Evolutionary conservation across 2,329 filamentous ascomycete genomes (phyloP), one percentile per base, ranked within the genome.

Genomic region (Fusarium sp.): DNA sequence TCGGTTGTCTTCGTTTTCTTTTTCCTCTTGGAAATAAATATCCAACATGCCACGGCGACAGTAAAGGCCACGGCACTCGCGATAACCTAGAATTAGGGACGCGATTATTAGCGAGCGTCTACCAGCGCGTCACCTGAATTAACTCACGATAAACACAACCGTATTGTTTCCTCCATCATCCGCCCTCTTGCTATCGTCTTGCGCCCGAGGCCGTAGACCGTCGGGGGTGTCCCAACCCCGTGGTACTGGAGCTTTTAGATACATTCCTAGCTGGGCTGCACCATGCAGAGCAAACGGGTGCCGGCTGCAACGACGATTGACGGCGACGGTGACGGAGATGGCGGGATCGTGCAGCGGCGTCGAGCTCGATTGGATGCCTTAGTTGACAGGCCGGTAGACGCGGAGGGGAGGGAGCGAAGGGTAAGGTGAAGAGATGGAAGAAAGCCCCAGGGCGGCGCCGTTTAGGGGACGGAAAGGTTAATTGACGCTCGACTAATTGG

Each of bases 141-240:
- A 50, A 74, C 73, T 67, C 69, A 75, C 73, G 63, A 73, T 67
- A 42, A 75, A 70, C 25, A 73, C 59, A 16, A 69, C 44, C 2
- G 67, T 72, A 18, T 65, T 70, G 7, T 38, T 38, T 31, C 62
- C 62, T n/a, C 59, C 42, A 11, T 27, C 9, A 27, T 49, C 61
- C 51, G 14, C 40, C 50, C 1, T 57, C 44, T 34, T 58, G 34
- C 10, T 40, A 46, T 25, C 36, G 53, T 23, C 61, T 44, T 64
- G 58, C 29, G 60, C 46, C 46, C 63, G 61, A 42, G 54, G n/a
- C 44, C 58, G 44, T 40, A 66, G 62, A 50, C 49, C 51, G 25
- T 59, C 50, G 33, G 62, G 62, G 58, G 50, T 55, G 44, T 65
- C 56, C 72, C 71, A 74, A 65, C 64, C 65, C 67, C 70, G 66